Evolutionary conservation across 2,329 filamentous ascomycete genomes (phyloP), one percentile per base, ranked within the genome.

Genomic region (Scytalidium sp.): DNA sequence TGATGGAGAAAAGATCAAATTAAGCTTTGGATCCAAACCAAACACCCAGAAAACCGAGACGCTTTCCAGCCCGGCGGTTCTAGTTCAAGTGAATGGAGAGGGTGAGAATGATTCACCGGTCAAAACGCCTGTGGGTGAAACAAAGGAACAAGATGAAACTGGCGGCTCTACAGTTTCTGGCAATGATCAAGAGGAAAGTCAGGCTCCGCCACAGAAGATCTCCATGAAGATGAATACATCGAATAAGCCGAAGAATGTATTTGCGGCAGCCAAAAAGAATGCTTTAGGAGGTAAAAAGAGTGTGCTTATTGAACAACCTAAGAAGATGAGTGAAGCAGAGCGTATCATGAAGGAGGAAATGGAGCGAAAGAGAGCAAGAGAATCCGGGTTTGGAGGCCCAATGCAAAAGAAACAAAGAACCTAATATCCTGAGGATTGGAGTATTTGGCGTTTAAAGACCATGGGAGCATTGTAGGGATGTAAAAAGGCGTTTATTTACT

Each of bases 321-420:
- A 88, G 75, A 94, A 88, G 61, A 93, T 96, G 80, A 93, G 88
- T 61, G 90, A 95, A 64, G 87, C 85, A 3, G 90, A 93, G 69
- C 80, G 87, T 47, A 95, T 94, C 61, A 96, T 96, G 91, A 89
- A 87, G 67, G 86, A 88, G 60, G 88, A 92, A 63, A 78, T 90
- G 68, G 87, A 90, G 59, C 76, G 79, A 56, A 91, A 90, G 64
- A 75, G 85, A 49, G 69, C 75, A 27, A 73, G 81, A 43, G 64
- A 64, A 3, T 67, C 67, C 1, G 75, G 76, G 0, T 73, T 74
- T 46, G 70, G 69, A 17, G 67, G 71, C 6, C 68, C 73, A 1
- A 68, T 69, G 43, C 83, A 84, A 44, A 84, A 85, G 69, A 81
- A 78, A 60, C 78, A 73, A 51, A 74, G 71, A 55, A 53, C 71